These are phyloP conservation scores for Globisporangium yorkense DNA, from an alignment of 352 stramenopile genomes.

Conservation along the genomic window DNA sequence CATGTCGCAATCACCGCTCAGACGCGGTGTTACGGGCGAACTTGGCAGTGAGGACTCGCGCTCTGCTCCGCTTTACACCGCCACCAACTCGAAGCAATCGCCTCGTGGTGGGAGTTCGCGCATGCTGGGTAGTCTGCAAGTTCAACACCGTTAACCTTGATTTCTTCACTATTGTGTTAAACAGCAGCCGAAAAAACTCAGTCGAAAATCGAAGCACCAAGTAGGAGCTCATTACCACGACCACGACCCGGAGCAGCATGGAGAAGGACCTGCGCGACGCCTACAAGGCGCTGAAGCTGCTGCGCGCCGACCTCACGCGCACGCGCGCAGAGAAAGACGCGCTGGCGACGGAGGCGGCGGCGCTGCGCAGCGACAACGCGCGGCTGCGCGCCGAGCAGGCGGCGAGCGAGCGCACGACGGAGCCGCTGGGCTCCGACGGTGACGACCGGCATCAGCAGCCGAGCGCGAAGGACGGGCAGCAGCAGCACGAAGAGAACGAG, in stretches of 20 bases:
- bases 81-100: too few species aligned
- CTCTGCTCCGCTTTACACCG: too few species aligned
- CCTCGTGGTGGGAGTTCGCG: too few species aligned
- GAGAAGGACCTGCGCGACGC: conserved; percentile 16
- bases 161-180: too few species aligned
- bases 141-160: too few species aligned
- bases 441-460: neutral
- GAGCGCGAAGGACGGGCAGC: neutral
- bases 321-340: conserved; percentile 16
- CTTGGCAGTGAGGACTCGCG: too few species aligned
- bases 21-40: too few species aligned
- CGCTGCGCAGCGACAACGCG: neutral
- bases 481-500: neutral
- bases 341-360: conserved; percentile 7
- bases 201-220: too few species aligned
- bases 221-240: too few species aligned
- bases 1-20: too few species aligned
- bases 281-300: conserved; percentile 19
- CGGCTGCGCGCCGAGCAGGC: neutral
- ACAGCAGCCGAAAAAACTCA: too few species aligned
- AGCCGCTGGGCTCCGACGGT: neutral
- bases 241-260: neutral
- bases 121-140: too few species aligned
- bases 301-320: conserved; percentile 13
- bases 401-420: neutral